Conservation (phyloP, 805 yeast genomes). For the Clavispora fructus region DNA sequence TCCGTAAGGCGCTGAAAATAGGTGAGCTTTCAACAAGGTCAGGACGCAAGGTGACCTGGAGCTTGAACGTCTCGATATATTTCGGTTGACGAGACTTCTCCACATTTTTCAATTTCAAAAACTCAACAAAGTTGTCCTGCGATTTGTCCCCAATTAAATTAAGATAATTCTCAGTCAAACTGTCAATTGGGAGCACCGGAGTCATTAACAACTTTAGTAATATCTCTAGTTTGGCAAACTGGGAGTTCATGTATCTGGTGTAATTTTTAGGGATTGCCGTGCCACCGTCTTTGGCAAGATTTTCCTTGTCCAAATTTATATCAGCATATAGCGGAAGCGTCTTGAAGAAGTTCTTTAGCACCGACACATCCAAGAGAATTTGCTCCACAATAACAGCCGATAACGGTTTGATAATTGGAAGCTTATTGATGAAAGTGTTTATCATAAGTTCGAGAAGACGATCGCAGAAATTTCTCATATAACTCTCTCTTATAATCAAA, state of each 20-base stretch:
- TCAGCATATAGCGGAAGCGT: slow-evolving; percentile 39
- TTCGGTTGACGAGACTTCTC: slow-evolving; percentile 21
- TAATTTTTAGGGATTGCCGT: slow-evolving; percentile 24
- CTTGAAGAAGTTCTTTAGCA: slow-evolving; percentile 51
- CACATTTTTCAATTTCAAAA: slow-evolving; percentile 60
- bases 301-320: slow-evolving; percentile 30
- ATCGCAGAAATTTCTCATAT: slow-evolving; percentile 69
- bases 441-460: slow-evolving; percentile 63
- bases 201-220: slow-evolving; percentile 66
- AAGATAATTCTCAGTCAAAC: slow-evolving; percentile 61
- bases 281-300: slow-evolving; percentile 8
- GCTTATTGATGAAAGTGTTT: slow-evolving; percentile 49
- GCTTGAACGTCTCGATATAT: slow-evolving; percentile 33
- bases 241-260: slow-evolving; percentile 39
- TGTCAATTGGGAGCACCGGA: slow-evolving; percentile 54
- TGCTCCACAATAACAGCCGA: slow-evolving; percentile 62
- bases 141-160: slow-evolving; percentile 61
- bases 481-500: slow-evolving; percentile 62
- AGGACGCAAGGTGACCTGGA: slow-evolving; percentile 26
- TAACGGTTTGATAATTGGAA: slow-evolving; percentile 61
- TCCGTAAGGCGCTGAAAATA: slow-evolving; percentile 26
- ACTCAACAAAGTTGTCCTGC: slow-evolving; percentile 55
- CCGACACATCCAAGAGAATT: slow-evolving; percentile 64
- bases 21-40: slow-evolving; percentile 25
- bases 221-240: slow-evolving; percentile 46